Evolutionary conservation across 495 filamentous ascomycete species (phyloP).

Genomic region (Achaetomiella virescens): DNA sequence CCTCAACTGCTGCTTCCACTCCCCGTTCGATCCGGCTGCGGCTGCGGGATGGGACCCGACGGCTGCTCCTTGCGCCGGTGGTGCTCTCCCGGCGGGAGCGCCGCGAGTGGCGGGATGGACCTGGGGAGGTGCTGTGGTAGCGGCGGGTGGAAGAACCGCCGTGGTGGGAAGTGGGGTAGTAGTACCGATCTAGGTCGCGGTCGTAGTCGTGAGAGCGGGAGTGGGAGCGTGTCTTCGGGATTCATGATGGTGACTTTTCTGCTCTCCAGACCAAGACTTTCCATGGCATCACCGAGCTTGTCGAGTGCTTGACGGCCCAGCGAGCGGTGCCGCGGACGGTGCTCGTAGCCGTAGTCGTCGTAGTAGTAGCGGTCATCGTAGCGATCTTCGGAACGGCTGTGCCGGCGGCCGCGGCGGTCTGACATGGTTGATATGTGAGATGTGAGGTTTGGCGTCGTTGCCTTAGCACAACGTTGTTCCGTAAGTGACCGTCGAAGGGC

Average conservation of each 20-base stretch:
- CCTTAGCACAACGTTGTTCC: neutral
- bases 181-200: neutral
- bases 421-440: conserved; percentile 6
- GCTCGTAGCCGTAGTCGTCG: conserved; percentile 6
- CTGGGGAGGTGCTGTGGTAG: conserved; percentile 12
- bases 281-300: conserved; percentile 20
- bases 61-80: neutral
- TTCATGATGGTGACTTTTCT: neutral
- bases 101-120: neutral
- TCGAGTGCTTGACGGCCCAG: conserved; percentile 20
- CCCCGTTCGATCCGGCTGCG: conserved; percentile 4
- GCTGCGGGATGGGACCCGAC: neutral
- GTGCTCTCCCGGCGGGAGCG: neutral
- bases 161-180: conserved; percentile 6
- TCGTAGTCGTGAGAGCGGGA: neutral
- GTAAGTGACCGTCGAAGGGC: neutral
- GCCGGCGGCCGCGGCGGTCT: conserved; percentile 17
- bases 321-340: conserved; percentile 19
- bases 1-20: conserved; percentile 32
- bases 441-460: neutral
- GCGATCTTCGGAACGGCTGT: conserved; percentile 9
- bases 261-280: conserved; percentile 10
- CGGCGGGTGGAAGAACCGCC: neutral
- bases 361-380: conserved; percentile 16
- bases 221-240: neutral